phyloP scores from a whole-genome alignment of 352 stramenopile genomes.

The Pythium grandisporangium region DNA sequence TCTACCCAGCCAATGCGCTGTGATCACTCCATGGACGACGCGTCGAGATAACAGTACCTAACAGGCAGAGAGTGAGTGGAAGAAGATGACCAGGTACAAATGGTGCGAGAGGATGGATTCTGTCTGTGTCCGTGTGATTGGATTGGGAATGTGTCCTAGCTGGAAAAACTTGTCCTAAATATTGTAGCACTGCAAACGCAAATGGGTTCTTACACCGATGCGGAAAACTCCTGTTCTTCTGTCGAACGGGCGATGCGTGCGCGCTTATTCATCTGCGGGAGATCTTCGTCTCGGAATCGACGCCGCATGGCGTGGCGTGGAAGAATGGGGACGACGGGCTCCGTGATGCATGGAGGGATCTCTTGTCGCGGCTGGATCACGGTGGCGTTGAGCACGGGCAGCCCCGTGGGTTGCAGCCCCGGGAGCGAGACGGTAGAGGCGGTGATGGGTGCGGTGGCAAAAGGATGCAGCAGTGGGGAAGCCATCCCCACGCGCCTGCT shows the following conservation, averaged over 20 bases:
- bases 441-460: no score
- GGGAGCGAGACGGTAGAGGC: constrained; percentile 27
- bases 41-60: no score
- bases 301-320: constrained; percentile 55
- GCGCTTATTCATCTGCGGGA: constrained; percentile 38
- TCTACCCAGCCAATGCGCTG: no score
- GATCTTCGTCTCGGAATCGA: constrained; percentile 40
- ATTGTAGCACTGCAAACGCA: constrained; percentile 3
- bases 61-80: no score
- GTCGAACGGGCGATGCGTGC: constrained; percentile 32
- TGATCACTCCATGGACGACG: no score
- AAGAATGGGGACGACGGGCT: constrained; percentile 61
- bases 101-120: no score
- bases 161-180: constrained; percentile 11
- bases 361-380: constrained; percentile 50
- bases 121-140: not conserved
- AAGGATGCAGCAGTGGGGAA: no score
- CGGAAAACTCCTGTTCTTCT: constrained; percentile 51
- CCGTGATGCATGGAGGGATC: constrained; percentile 43
- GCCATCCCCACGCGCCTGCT: no score
- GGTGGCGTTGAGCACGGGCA: constrained; percentile 72
- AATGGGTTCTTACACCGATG: constrained; percentile 21
- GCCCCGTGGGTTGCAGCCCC: constrained; percentile 30
- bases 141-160: constrained; percentile 13
- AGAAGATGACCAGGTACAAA: no score